phyloP scores from a whole-genome alignment of 257 asterid species.

The Ehretia macrophylla region DNA sequence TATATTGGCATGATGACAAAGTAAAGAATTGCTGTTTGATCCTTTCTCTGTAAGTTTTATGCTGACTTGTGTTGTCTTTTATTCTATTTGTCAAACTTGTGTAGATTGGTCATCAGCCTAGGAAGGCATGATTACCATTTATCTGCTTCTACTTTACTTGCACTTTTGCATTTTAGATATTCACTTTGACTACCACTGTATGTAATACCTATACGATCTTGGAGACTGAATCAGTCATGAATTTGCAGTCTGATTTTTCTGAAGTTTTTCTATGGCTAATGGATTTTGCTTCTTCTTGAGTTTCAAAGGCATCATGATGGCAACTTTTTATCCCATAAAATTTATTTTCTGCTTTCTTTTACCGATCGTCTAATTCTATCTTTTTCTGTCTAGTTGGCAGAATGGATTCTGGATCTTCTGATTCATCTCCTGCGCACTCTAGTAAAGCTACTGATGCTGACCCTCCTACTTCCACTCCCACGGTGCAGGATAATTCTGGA shows the following conservation, averaged over 20 bases:
- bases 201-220: too few species aligned
- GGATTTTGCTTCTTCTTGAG: neutral
- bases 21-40: neutral
- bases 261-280: neutral
- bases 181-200: neutral
- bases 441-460: slow-evolving; percentile 42
- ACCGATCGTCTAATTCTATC: too few species aligned
- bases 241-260: too few species aligned
- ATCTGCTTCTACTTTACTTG: too few species aligned
- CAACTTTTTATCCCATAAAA: too few species aligned
- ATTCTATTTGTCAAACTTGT: too few species aligned
- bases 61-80: too few species aligned
- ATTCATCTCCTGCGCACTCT: slow-evolving; percentile 35
- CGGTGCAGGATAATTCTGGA: slow-evolving; percentile 35
- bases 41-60: neutral
- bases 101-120: too few species aligned
- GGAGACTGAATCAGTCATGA: too few species aligned
- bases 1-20: neutral
- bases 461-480: slow-evolving; percentile 26
- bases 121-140: too few species aligned
- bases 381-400: slow-evolving; percentile 18
- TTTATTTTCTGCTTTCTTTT: too few species aligned
- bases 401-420: slow-evolving; percentile 63
- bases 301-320: neutral
- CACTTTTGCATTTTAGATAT: too few species aligned